These are phyloP conservation scores for Cyberlindnera petersonii DNA, from an alignment of 805 yeast species.

Conservation along the genomic window DNA sequence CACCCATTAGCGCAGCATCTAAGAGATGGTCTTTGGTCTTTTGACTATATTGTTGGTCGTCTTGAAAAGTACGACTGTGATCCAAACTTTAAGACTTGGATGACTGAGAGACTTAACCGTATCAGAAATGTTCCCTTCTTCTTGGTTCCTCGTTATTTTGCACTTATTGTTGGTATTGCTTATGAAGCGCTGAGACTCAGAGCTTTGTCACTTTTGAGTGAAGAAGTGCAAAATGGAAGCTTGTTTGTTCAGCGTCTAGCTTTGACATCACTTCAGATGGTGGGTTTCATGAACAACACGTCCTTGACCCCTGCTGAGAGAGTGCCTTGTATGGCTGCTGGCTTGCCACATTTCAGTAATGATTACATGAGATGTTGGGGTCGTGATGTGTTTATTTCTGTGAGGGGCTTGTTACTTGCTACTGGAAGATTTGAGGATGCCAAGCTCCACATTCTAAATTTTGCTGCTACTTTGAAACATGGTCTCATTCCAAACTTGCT, in stretches of 20 bases:
- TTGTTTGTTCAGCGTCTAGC: constrained; percentile 77
- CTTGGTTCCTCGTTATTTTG: constrained; percentile 82
- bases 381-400: constrained; percentile 86
- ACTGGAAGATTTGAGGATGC: constrained; percentile 81
- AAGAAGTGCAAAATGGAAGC: constrained; percentile 55
- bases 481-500: constrained; percentile 91
- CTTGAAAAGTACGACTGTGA: constrained; percentile 57
- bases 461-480: constrained; percentile 89
- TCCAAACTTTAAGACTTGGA: constrained; percentile 62
- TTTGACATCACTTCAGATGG: constrained; percentile 82
- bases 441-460: constrained; percentile 72
- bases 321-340: constrained; percentile 87
- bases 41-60: constrained; percentile 67
- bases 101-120: constrained; percentile 56
- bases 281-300: constrained; percentile 67
- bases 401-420: constrained; percentile 75
- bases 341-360: constrained; percentile 87
- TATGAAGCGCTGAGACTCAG: constrained; percentile 76
- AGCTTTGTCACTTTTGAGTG: constrained; percentile 55
- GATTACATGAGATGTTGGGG: constrained; percentile 99
- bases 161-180: constrained; percentile 74
- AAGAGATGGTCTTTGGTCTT: constrained; percentile 84
- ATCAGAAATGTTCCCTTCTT: constrained; percentile 70
- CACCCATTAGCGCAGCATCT: constrained; percentile 81
- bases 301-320: constrained; percentile 63